Evolutionary conservation across 2,329 filamentous ascomycete genomes (phyloP).

Genomic region (Metarhizium robertsii): DNA sequence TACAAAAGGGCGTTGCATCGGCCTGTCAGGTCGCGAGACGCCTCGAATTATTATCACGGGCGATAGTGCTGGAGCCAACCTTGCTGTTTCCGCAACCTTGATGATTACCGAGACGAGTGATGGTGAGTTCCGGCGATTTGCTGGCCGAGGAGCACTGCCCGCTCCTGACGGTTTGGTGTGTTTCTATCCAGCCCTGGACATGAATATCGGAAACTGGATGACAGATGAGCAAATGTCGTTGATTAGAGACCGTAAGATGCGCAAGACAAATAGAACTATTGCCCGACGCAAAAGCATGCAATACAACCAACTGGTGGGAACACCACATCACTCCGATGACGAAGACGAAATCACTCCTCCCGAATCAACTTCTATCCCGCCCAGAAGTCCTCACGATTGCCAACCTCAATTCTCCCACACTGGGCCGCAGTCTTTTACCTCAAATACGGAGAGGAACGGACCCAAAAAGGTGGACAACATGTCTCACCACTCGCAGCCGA

Average conservation of each 20-base stretch:
- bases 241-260: slow-evolving; percentile 72
- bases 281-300: slow-evolving; percentile 80
- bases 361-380: slow-evolving; percentile 14
- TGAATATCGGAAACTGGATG: slow-evolving; percentile 99
- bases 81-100: slow-evolving; percentile 60
- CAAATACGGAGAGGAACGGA: slow-evolving; percentile 3
- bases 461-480: slow-evolving; percentile 15
- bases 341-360: slow-evolving; percentile 43
- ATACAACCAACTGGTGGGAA: slow-evolving; percentile 75
- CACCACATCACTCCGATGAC: slow-evolving; percentile 72
- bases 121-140: slow-evolving; percentile 22
- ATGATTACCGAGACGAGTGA: slow-evolving; percentile 78
- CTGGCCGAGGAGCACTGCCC: slow-evolving; percentile 48
- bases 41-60: slow-evolving; percentile 35
- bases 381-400: slow-evolving; percentile 23
- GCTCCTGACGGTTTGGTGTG: slow-evolving; percentile 72
- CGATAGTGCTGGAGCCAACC: slow-evolving; percentile 39
- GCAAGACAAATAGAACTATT: slow-evolving; percentile 70
- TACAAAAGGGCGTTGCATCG: slow-evolving; percentile 32
- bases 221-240: slow-evolving; percentile 94
- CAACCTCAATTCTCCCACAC: slow-evolving; percentile 41
- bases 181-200: slow-evolving; percentile 83
- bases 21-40: slow-evolving; percentile 29
- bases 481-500: slow-evolving; percentile 45
- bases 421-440: slow-evolving; percentile 25